Base-by-base conservation (phyloP, 495 filamentous ascomycete species). In the Ascobolus immersus region DNA sequence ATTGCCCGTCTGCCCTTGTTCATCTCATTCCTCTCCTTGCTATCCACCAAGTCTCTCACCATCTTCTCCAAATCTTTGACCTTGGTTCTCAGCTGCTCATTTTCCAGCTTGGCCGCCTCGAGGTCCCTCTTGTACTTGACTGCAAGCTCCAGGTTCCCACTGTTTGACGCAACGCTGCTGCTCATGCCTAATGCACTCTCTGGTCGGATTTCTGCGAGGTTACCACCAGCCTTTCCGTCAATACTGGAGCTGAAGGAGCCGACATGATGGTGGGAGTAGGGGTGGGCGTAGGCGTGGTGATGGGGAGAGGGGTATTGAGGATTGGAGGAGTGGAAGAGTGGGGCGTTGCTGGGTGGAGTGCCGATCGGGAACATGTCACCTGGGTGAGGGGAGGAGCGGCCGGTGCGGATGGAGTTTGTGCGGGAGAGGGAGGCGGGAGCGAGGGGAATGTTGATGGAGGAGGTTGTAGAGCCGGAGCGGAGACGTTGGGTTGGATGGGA, bases 71-170 rank as follows among this genome's bases (percentile, higher is more conserved):
- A 53, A 39, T 82, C 77, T 31, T 70, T 61, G 15, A 92, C 66
- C 14, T 77, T 64, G 32, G 62, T 57, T 43, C 71, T 71, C 28
- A 92, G 56, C 23, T 57, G 49, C 35, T 89, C 80, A 44, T 92
- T 92, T 55, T 92, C 81, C 7, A 61, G 56, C 52, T 74, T 79
- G 23, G 73, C 64, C 4, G 53, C 52, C 29, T 90, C 79, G 9
- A 86, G 44, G 45, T 89, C 79, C 30, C 59, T 57, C 25, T 68
- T 62, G 36, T 77, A 71, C 33, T 65, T 60, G 0, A 65, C 59
- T 2, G 64, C 61, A 49, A 89, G 78, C 43, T 84, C 76, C 47
- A 73, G 75, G 4, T 74, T 55, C 35, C 56, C 43, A n/a, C n/a
- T n/a, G n/a, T n/a, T n/a, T 17, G 28, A 17, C 3, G n/a, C 10